A percentile compares a stretch with the other conserved stretches of the same genome.
phyloP scores from a whole-genome alignment of 768 basidiomycete species.

The Tremella mesenterica region DNA sequence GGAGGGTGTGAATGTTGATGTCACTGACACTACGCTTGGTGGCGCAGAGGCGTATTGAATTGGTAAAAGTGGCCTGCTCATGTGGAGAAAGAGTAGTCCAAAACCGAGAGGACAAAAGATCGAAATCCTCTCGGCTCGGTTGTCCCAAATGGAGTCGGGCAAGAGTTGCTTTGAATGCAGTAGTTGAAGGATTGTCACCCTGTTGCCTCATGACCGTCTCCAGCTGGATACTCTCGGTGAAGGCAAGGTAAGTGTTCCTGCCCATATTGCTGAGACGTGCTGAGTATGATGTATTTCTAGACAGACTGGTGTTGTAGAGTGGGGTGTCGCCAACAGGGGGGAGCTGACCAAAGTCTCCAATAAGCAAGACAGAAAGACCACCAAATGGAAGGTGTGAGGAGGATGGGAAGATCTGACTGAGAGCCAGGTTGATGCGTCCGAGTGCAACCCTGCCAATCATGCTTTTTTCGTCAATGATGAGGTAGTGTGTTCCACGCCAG shows the following conservation, averaged over 20 bases:
- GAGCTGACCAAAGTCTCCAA: background rate
- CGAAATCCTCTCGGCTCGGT: background rate
- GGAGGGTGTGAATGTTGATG: background rate
- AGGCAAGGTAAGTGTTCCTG: background rate
- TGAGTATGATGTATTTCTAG: background rate
- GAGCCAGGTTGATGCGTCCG: background rate
- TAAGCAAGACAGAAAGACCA: background rate
- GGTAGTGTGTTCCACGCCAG: background rate
- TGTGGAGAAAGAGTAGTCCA: background rate
- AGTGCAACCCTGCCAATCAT: background rate
- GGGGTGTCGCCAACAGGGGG: background rate
- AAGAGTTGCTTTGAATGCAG: background rate
- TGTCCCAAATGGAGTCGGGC: background rate
- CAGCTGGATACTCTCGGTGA: background rate
- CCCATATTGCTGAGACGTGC: background rate
- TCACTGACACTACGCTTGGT: background rate
- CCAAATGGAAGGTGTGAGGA: background rate
- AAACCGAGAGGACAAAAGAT: background rate
- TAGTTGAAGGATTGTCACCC: background rate
- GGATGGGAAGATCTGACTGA: background rate
- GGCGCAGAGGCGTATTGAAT: background rate
- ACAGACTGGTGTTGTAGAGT: background rate
- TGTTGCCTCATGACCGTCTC: background rate
- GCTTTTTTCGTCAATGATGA: slow-evolving; percentile 7
- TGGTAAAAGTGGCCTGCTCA: background rate